Evolutionary conservation across 306 rosid species (phyloP), one percentile per base, ranked within the genome.

Genomic region (Rubus parviflorus): DNA sequence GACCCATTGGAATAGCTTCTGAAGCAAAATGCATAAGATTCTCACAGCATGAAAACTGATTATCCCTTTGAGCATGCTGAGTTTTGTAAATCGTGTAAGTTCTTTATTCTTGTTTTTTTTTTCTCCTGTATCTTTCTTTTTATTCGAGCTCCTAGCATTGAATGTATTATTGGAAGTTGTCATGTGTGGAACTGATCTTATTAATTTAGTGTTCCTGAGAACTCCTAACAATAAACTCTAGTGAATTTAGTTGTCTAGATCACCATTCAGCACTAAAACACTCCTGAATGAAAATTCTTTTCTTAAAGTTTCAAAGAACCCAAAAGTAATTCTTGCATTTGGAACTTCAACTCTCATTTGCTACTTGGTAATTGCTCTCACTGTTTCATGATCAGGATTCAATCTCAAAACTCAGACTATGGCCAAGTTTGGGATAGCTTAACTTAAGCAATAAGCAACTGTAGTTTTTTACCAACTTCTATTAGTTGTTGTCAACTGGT

Each of bases 31-130:
- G 16, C 62, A 22, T n/a, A 25, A 58, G 73, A 51, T 40, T 67
- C 42, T 46, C 45, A 22, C 25, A 6, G 14, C 49, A 45, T 71
- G 35, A 9, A 38, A 40, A 17, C 17, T 56, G 75, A 54, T 48
- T 25, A 40, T 22, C 54, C 25, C 13, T 43, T n/a, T 30, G 41
- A 78, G 41, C 49, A 53, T 56, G 19, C 56, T 46, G 78, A 82
- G 66, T 73, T 82, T 30, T 73, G 81, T 53, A 58, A 54, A 74
- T 61, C 15, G 6, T 40, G 42, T 13, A 45, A 62, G 22, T 30
- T 45, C 15, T 49, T 51, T 0, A 7, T 0, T 30, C 37, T 8
- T 41, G 1, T 25, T 61, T 20, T 19, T 7, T n/a, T 1, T 0
- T 3, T 12, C 4, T 20, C 22, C 6, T 16, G n/a, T 11, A n/a